These are phyloP conservation scores for Goffeauzyma gilvescens DNA, from an alignment of 768 basidiomycete genomes.

Conservation along the genomic window DNA sequence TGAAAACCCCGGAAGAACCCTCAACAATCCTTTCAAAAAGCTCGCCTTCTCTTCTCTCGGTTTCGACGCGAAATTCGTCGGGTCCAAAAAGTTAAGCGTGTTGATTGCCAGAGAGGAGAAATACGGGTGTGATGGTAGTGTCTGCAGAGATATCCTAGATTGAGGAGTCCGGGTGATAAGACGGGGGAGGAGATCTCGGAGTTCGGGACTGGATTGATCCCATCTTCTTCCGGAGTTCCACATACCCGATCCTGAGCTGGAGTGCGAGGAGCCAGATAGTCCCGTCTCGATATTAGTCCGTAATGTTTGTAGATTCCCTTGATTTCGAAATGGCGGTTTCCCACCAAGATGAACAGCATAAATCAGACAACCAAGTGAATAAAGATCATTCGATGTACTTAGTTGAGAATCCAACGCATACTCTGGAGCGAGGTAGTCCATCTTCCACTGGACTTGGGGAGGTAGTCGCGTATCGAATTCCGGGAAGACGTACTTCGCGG, in stretches of 20 bases:
- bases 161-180: slow-evolving; percentile 63
- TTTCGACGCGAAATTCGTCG: slow-evolving; percentile 85
- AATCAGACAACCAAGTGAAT: slow-evolving; percentile 64
- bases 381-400: slow-evolving; percentile 71
- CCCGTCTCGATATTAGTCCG: slow-evolving; percentile 30
- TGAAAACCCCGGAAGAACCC: slow-evolving; percentile 66
- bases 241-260: slow-evolving; percentile 13
- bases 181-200: slow-evolving; percentile 52
- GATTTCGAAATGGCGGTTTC: slow-evolving; percentile 67
- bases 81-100: slow-evolving; percentile 85
- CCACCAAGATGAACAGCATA: slow-evolving; percentile 82
- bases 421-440: slow-evolving; percentile 86
- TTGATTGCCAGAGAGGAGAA: slow-evolving; percentile 92
- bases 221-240: slow-evolving; percentile 26
- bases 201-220: slow-evolving; percentile 8
- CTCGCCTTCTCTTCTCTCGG: slow-evolving; percentile 87
- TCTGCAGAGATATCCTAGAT: slow-evolving; percentile 54
- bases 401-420: slow-evolving; percentile 79
- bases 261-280: slow-evolving; percentile 8
- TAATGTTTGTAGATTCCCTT: slow-evolving; percentile 34
- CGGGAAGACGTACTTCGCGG: slow-evolving; percentile 66
- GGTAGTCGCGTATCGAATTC: slow-evolving; percentile 66
- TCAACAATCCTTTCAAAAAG: slow-evolving; percentile 74
- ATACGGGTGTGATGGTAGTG: slow-evolving; percentile 67
- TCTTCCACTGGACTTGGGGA: slow-evolving; percentile 66